These are phyloP conservation scores for Fusarium sp. DNA, from an alignment of 2,329 filamentous ascomycete genomes.

Conservation along the genomic window DNA sequence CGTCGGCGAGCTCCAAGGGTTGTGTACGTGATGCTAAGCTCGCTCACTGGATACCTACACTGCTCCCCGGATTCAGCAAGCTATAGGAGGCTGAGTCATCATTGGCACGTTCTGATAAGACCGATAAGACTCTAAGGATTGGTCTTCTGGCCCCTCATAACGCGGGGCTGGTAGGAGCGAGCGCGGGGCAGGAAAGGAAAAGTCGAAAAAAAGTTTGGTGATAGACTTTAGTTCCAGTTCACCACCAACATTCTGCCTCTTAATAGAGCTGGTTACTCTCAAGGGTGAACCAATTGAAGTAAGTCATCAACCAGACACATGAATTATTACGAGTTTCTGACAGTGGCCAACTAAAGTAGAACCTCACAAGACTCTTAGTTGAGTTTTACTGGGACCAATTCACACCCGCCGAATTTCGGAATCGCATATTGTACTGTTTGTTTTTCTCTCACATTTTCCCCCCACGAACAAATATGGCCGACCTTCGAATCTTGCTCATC, in stretches of 20 bases:
- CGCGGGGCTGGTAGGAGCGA: slow-evolving; percentile 25
- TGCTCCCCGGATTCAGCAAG: slow-evolving; percentile 6
- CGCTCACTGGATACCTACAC: slow-evolving; percentile 13
- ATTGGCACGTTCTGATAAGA: slow-evolving; percentile 12
- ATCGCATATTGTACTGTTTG: slow-evolving; percentile 26
- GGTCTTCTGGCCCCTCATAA: background rate
- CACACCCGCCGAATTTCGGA: slow-evolving; percentile 31
- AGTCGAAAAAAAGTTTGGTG: slow-evolving; percentile 32
- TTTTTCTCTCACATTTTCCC: slow-evolving; percentile 14
- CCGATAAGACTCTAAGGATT: slow-evolving; percentile 1
- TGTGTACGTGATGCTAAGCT: slow-evolving; percentile 10
- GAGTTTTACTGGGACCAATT: slow-evolving; percentile 19
- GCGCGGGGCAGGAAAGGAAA: slow-evolving; percentile 28
- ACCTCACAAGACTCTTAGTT: slow-evolving; percentile 11
- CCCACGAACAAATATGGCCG: slow-evolving; percentile 43
- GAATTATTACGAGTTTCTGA: background rate
- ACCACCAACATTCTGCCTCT: slow-evolving; percentile 29
- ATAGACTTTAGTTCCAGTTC: slow-evolving; percentile 17
- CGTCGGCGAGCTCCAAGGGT: slow-evolving; percentile 18
- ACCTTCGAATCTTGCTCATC: slow-evolving; percentile 81
- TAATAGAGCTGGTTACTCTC: slow-evolving; percentile 39
- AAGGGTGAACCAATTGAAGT: slow-evolving; percentile 35
- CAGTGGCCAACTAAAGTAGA: slow-evolving; percentile 2
- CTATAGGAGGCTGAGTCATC: slow-evolving; percentile 19
- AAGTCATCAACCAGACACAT: background rate